Percentiles rank a stretch among this genome's conserved stretches.
phyloP scores from a whole-genome alignment of 2,329 filamentous ascomycete species.

The Cyphellophora europaea region DNA sequence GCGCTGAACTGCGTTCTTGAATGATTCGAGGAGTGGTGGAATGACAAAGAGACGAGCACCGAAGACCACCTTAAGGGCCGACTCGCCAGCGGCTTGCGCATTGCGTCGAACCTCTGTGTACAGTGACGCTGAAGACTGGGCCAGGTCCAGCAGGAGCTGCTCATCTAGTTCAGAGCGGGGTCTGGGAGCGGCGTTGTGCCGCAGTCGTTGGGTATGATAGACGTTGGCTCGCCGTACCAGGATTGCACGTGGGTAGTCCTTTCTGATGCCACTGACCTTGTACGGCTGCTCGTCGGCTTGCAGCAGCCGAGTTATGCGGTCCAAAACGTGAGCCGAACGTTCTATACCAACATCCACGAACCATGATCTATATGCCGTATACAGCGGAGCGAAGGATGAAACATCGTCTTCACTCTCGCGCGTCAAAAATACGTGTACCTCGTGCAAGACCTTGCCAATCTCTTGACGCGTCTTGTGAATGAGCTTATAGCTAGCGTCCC shows the following conservation, averaged over 20 bases:
- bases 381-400: constrained; percentile 84
- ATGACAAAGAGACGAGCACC: constrained; percentile 84
- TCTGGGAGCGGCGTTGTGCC: constrained; percentile 83
- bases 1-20: constrained; percentile 67
- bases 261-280: constrained; percentile 86
- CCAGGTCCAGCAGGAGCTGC: constrained; percentile 71
- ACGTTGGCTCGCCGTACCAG: constrained; percentile 86
- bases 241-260: constrained; percentile 86
- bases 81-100: constrained; percentile 85
- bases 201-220: constrained; percentile 87
- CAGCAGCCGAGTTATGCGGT: constrained; percentile 75
- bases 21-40: constrained; percentile 68
- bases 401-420: constrained; percentile 90
- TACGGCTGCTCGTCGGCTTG: constrained; percentile 82
- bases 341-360: constrained; percentile 97
- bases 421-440: constrained; percentile 74
- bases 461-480: constrained; percentile 75
- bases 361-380: constrained; percentile 88
- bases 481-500: constrained; percentile 57
- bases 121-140: constrained; percentile 77
- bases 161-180: constrained; percentile 88
- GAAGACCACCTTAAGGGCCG: constrained; percentile 82
- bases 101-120: constrained; percentile 95
- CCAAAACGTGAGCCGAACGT: constrained; percentile 83
- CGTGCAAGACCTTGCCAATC: constrained; percentile 70